Conservation (phyloP, 139 green algal genomes). For the Limnomonas spitsbergensis region DNA sequence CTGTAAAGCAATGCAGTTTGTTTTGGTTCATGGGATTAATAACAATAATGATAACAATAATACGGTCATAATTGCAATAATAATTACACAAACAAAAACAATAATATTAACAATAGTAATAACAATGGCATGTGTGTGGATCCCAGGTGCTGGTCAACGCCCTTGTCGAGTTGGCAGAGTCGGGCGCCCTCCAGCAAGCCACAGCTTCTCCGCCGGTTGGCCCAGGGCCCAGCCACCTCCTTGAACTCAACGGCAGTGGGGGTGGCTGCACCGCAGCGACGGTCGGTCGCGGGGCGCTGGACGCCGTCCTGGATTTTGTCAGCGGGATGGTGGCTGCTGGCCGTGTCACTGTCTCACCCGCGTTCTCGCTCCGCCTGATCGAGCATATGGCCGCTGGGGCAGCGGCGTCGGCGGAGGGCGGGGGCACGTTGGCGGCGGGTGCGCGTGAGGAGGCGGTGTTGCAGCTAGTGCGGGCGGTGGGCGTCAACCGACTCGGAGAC, state of each 20-base stretch:
- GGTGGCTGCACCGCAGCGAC: too few relatives aligned
- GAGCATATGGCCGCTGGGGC: slow-evolving; percentile 18
- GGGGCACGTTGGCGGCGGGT: neutral
- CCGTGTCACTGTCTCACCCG: slow-evolving; percentile 31
- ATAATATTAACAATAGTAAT: too few relatives aligned
- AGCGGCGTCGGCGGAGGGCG: neutral
- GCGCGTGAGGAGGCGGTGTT: slow-evolving; percentile 27
- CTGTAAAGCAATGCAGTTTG: too few relatives aligned
- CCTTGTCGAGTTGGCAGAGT: neutral
- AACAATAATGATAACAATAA: too few relatives aligned
- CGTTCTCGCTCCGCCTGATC: slow-evolving; percentile 38
- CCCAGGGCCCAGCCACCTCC: too few relatives aligned
- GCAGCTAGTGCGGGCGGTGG: slow-evolving; percentile 25
- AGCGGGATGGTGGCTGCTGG: slow-evolving; percentile 30
- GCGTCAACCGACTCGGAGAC: slow-evolving; percentile 20
- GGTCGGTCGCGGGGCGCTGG: neutral
- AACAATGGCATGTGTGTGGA: too few relatives aligned
- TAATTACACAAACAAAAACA: too few relatives aligned
- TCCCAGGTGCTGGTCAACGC: slow-evolving; percentile 5
- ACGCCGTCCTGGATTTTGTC: slow-evolving; percentile 39
- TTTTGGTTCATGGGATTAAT: too few relatives aligned
- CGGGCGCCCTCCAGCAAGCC: too few relatives aligned
- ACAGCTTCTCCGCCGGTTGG: too few relatives aligned
- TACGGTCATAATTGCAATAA: too few relatives aligned
- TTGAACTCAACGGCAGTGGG: too few relatives aligned